Conservation (phyloP, 495 filamentous ascomycete species). For the Letharia columbiana region DNA sequence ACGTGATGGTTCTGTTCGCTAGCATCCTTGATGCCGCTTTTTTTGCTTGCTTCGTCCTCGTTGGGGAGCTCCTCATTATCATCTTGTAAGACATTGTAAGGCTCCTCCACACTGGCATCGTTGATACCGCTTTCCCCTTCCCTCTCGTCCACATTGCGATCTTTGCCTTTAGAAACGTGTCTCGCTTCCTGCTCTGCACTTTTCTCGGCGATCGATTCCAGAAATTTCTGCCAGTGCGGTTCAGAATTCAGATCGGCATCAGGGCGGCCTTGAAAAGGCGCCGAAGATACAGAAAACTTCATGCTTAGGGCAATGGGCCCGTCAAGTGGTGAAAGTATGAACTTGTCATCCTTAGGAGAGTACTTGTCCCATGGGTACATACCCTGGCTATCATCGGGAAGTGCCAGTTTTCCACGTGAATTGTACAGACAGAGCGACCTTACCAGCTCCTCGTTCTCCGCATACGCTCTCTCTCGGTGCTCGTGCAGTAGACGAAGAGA, state of each 20-base stretch:
- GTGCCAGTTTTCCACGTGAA: not conserved
- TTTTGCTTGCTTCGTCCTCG: not conserved
- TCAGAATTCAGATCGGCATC: not conserved
- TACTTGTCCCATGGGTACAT: too few relatives aligned
- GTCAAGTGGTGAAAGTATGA: not conserved
- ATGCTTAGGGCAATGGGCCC: not conserved
- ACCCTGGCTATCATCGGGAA: not conserved
- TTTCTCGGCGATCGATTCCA: not conserved
- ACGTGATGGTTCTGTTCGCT: not conserved
- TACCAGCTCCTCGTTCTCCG: not conserved
- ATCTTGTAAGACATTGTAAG: not conserved
- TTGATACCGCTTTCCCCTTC: not conserved
- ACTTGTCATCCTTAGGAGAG: not conserved
- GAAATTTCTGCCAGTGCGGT: not conserved
- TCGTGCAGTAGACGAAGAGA: not conserved
- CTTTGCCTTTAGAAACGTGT: not conserved
- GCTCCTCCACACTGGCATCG: not conserved
- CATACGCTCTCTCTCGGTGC: not conserved
- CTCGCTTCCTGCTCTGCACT: not conserved
- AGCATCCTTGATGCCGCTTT: not conserved
- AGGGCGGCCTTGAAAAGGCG: not conserved
- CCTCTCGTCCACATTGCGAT: not conserved
- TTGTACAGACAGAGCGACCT: not conserved
- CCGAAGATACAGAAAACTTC: not conserved
- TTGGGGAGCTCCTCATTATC: not conserved